Evolutionary conservation across 371 early-diverging fungal genomes (phyloP), one percentile per base, ranked within the genome.

Genomic region (Actinomortierella ambigua): DNA sequence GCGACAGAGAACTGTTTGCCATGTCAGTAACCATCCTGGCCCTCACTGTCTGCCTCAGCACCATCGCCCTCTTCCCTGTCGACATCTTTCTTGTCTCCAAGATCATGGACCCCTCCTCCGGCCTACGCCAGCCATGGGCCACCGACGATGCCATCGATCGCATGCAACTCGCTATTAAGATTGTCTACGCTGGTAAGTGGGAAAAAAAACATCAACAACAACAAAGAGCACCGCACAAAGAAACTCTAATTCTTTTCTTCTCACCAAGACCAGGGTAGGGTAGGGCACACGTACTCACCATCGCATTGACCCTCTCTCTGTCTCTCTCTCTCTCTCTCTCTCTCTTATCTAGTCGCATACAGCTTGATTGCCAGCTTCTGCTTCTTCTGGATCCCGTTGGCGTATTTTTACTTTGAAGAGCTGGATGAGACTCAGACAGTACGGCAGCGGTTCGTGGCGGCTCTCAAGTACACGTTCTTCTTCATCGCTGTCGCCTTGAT

Each of bases 1-100:
- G 79, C 27, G 87, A 88, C 42, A 75, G 81, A 20, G 88, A 88
- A 53, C 67, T 77, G 24, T 82, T 84, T 59, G 85, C 86, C 6
- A 82, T 86, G 44, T 22, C 78, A 7, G 63, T 84, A 43, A 83
- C 88, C 23, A 66, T 85, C 39, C 42, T 83, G 6, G 82, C 78
- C 5, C 62, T 89, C 8, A 80, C 83, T 0, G 60, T 88, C 6
- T 76, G 85, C 14, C 78, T 90, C 39, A 77, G 80, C 0, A 83
- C 85, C 0, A 68, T 88, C 15, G 79, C 83, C 13, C 76, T 90
- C 40, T 71, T 88, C 29, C 88, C 90, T 1, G 77, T 89, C 15
- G 91, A 90, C 66, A 87, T 88, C 43, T 88, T 85, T 65, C 56
- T 89, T 40, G 89, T 89, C 17, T 88, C 91, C 8, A 77, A 82